These are phyloP conservation scores for Botryotinia calthae DNA, from an alignment of 2,329 filamentous ascomycete genomes.

Conservation along the genomic window DNA sequence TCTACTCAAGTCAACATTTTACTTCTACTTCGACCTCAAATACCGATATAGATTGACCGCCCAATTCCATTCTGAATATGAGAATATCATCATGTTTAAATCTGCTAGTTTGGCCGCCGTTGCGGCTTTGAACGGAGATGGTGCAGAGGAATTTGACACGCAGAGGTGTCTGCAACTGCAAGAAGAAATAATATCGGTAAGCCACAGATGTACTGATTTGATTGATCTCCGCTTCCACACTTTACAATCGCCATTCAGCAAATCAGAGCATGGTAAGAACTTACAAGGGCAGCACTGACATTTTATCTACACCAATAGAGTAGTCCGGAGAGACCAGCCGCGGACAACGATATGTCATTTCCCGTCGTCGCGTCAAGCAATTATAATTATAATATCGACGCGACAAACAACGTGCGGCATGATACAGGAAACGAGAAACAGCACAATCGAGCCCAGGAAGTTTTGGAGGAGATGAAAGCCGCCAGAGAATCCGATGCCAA, in stretches of 20 bases:
- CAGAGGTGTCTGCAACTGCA: conserved; percentile 24
- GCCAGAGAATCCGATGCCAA: not conserved
- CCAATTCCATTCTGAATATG: not conserved
- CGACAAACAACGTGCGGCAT: not conserved
- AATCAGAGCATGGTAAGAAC: not conserved
- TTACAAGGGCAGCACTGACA: conserved; percentile 20
- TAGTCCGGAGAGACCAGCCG: not conserved
- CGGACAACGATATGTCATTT: not conserved
- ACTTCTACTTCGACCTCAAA: not conserved
- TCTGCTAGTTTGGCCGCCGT: conserved; percentile 15
- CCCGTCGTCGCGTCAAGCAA: not conserved
- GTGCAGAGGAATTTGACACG: conserved; percentile 24
- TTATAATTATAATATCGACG: not conserved
- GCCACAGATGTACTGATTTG: not conserved
- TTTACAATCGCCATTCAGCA: not conserved
- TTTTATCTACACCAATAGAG: not conserved
- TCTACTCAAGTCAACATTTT: not conserved
- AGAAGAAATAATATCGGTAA: conserved; percentile 27
- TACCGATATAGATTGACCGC: too few relatives aligned
- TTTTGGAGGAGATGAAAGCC: not conserved
- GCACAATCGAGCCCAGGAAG: not conserved
- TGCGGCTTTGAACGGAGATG: conserved; percentile 23
- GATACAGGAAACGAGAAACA: not conserved
- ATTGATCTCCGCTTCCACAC: too few relatives aligned
- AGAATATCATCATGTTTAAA: not conserved